phyloP scores from a whole-genome alignment of 257 asterid genomes.

The Gynochthodes officinalis region DNA sequence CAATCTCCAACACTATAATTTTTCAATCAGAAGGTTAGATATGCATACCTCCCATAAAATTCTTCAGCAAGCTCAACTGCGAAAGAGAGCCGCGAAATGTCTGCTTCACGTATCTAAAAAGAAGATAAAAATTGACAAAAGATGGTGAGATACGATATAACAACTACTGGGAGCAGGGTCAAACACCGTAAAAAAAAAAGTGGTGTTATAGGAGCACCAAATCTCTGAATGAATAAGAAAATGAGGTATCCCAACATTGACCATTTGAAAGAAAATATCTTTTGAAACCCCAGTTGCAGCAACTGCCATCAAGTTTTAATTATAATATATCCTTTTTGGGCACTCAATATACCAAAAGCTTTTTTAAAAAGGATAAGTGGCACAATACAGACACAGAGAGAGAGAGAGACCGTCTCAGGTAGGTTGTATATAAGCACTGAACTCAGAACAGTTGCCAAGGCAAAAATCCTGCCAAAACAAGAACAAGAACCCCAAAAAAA shows the following conservation, averaged over 20 bases:
- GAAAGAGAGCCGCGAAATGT: constrained; percentile 87
- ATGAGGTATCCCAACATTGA: background rate
- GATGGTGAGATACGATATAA: constrained; percentile 6
- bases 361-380: background rate
- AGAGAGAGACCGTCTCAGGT: constrained; percentile 84
- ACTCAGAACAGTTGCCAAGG: constrained; percentile 93
- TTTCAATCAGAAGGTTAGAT: constrained; percentile 15
- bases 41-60: constrained; percentile 85
- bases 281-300: background rate
- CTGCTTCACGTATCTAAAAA: constrained; percentile 96
- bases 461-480: constrained; percentile 66
- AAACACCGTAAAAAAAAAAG: background rate
- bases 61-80: constrained; percentile 99
- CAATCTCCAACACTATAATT: constrained; percentile 1
- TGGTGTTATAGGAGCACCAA: background rate
- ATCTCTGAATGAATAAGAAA: background rate
- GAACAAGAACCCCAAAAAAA: too few relatives aligned
- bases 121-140: constrained; percentile 15
- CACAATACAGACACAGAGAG: constrained; percentile 1
- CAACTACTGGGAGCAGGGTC: background rate
- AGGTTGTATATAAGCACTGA: constrained; percentile 93
- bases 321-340: background rate
- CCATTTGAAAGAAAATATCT: constrained; percentile 1
- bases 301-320: background rate
- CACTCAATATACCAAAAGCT: background rate